Base-by-base conservation (phyloP, 192 early-diverging fungal species). In the Spizellomyces punctatus region DNA sequence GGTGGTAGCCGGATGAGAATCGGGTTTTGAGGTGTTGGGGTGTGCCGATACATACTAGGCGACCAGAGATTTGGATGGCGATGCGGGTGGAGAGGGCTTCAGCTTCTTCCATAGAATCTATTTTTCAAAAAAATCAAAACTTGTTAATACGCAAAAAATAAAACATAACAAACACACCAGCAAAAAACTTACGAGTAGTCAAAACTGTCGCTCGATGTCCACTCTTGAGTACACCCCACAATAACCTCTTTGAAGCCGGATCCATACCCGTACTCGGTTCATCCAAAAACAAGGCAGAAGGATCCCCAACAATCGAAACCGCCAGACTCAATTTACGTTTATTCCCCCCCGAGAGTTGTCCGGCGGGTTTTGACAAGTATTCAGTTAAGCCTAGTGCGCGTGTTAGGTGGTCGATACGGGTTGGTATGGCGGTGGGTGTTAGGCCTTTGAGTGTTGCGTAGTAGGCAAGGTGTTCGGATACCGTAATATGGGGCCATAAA, bases 221-320 rank as follows among this genome's bases (percentile, higher is more conserved):
- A 8, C 83, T 71, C 36, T 82, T 78, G 60, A 93, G 76, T 71
- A 90, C 89, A 63, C 86, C 82, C 91, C 92, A 93, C 58, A 93
- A 90, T 27, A 92, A 67, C 5, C 90, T 83, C 27, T 90, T 78
- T 7, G 92, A 91, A 72, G 81, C 82, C 6, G 82, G 90, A 70
- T 93, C 91, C 6, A 93, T 71, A 44, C 91, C 91, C 5, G 92
- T 93, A 17, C 90, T 93, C 16, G 91, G 91, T 72, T 93, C 92
- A 75, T 94, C 92, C 79, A 93, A 75, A 73, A 94, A 92, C 8
- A 94, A 85, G 44, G 91, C 85, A 12, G 65, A 68, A 6, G 92
- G 91, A 60, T 64, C 58, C 8, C 83, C 83, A 54, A 85, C 68
- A 19, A 85, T 69, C 6, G 83, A 79, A 49, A 85, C 78, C 5